phyloP scores from a whole-genome alignment of 2,329 filamentous ascomycete species.

The Madurella mycetomatis region DNA sequence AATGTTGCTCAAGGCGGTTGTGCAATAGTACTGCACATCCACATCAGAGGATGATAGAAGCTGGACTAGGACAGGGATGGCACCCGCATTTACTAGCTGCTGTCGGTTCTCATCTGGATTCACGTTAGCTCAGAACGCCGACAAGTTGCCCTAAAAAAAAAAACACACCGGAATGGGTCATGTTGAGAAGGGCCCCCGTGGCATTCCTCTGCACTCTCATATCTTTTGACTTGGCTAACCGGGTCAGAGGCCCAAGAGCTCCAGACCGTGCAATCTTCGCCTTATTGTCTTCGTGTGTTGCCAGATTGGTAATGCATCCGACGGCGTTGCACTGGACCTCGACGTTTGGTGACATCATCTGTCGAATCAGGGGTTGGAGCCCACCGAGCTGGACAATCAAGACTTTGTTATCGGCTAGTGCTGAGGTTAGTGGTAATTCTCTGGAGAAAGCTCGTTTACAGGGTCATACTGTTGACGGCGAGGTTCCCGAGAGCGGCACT shows the following conservation, averaged over 20 bases:
- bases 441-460: neutral
- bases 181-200: constrained; percentile 92
- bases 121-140: constrained; percentile 7
- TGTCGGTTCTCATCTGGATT: constrained; percentile 86
- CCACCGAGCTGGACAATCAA: constrained; percentile 90
- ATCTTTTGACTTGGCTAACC: constrained; percentile 92
- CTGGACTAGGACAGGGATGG: constrained; percentile 96
- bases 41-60: constrained; percentile 89
- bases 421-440: constrained; percentile 37
- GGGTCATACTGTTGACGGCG: constrained; percentile 81
- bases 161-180: constrained; percentile 90
- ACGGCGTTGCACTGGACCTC: constrained; percentile 99
- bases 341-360: constrained; percentile 97
- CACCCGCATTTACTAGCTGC: constrained; percentile 92
- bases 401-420: constrained; percentile 93
- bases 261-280: constrained; percentile 96
- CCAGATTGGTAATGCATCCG: constrained; percentile 96
- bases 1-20: constrained; percentile 96
- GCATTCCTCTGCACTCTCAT: constrained; percentile 98
- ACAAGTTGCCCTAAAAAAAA: neutral
- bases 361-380: constrained; percentile 83
- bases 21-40: constrained; percentile 99
- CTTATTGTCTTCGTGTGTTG: constrained; percentile 98
- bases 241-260: constrained; percentile 83
- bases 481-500: constrained; percentile 94